These are phyloP conservation scores for Hanseniaspora jakobsenii DNA, from an alignment of 805 yeast genomes.

Conservation along the genomic window DNA sequence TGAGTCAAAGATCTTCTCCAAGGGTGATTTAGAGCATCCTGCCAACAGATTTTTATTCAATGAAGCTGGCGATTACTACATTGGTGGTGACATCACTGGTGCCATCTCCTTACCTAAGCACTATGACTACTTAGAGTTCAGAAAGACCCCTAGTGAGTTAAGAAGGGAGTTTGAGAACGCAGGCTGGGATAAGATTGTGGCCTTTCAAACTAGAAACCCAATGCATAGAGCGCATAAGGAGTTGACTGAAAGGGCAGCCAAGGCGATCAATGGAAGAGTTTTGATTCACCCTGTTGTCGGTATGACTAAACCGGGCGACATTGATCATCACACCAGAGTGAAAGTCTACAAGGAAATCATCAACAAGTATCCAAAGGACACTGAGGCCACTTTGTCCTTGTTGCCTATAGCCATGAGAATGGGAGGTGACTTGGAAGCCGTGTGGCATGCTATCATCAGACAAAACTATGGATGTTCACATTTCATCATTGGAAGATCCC, in stretches of 20 bases:
- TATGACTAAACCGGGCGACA: slow-evolving; percentile 92
- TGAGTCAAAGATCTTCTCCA: slow-evolving; percentile 79
- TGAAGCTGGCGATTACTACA: slow-evolving; percentile 67
- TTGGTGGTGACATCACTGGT: slow-evolving; percentile 71
- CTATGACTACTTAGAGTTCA: slow-evolving; percentile 75
- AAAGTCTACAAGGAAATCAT: slow-evolving; percentile 86
- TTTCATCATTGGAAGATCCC: slow-evolving; percentile 95
- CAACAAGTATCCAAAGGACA: slow-evolving; percentile 86
- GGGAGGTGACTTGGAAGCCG: slow-evolving; percentile 98
- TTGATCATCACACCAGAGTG: slow-evolving; percentile 94
- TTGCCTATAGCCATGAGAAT: slow-evolving; percentile 96
- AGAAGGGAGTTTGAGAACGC: slow-evolving; percentile 78
- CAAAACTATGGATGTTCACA: slow-evolving; percentile 94
- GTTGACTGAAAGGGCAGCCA: slow-evolving; percentile 91
- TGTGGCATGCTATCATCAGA: slow-evolving; percentile 95
- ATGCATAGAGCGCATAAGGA: slow-evolving; percentile 98
- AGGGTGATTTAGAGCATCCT: slow-evolving; percentile 97
- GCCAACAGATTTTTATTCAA: slow-evolving; percentile 65
- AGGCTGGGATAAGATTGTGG: slow-evolving; percentile 74
- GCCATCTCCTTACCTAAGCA: slow-evolving; percentile 77
- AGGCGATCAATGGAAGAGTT: slow-evolving; percentile 74
- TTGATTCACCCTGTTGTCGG: slow-evolving; percentile 96
- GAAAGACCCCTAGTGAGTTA: slow-evolving; percentile 84
- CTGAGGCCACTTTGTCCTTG: slow-evolving; percentile 68
- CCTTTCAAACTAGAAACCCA: slow-evolving; percentile 96